These are phyloP conservation scores for Grosmannia penicillata DNA, from an alignment of 2,329 filamentous ascomycete species.

Conservation along the genomic window DNA sequence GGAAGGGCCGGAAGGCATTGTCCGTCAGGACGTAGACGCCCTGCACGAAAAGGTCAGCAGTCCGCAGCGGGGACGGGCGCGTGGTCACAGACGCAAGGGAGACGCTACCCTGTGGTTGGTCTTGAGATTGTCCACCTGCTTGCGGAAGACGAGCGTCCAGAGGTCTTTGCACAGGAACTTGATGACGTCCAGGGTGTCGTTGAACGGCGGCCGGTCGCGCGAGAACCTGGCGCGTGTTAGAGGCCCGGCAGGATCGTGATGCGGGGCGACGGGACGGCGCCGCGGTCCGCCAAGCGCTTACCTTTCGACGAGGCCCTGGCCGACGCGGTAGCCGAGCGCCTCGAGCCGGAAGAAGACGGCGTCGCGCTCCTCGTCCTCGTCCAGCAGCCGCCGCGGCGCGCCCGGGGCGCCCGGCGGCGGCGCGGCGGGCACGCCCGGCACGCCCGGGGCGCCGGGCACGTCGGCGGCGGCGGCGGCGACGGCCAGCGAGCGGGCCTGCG, in stretches of 20 bases:
- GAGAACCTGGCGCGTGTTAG: slow-evolving; percentile 54
- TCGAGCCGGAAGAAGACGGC: slow-evolving; percentile 77
- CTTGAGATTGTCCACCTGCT: slow-evolving; percentile 97
- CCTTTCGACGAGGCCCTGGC: slow-evolving; percentile 83
- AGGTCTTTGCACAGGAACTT: slow-evolving; percentile 98
- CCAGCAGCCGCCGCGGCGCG: slow-evolving; percentile 25
- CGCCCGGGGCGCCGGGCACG: neutral
- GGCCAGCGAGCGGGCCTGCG: slow-evolving; percentile 20
- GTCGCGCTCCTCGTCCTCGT: slow-evolving; percentile 73
- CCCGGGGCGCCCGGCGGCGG: neutral
- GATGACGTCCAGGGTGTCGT: slow-evolving; percentile 85
- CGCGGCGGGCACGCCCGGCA: neutral
- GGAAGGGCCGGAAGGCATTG: slow-evolving; percentile 76
- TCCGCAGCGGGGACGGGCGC: neutral
- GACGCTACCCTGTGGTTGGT: slow-evolving; percentile 74
- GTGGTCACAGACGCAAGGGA: neutral
- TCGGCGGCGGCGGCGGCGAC: slow-evolving; percentile 13
- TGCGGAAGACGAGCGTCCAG: slow-evolving; percentile 86
- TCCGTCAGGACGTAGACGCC: slow-evolving; percentile 95
- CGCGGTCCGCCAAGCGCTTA: too few species aligned
- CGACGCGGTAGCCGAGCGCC: slow-evolving; percentile 75
- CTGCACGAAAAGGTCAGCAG: slow-evolving; percentile 22
- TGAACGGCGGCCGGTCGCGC: slow-evolving; percentile 71
- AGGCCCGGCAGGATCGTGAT: neutral
- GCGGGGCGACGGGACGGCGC: neutral